These are phyloP conservation scores for Exophiala viscosa DNA, from an alignment of 2,329 filamentous ascomycete genomes.

Conservation along the genomic window DNA sequence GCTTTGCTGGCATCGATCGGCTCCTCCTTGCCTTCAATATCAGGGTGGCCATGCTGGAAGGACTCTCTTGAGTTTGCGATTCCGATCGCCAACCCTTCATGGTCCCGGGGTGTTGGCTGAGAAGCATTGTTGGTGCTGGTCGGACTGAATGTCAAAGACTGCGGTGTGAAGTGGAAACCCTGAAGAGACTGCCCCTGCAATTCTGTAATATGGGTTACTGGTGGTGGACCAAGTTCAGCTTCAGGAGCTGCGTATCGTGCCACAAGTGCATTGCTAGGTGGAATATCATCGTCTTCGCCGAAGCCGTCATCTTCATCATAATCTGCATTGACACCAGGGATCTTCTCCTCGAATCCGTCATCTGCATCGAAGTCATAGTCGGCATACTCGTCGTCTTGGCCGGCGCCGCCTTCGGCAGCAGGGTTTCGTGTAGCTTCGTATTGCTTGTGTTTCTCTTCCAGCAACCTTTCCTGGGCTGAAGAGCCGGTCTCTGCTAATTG, in stretches of 20 bases:
- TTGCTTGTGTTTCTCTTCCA: conserved; percentile 61
- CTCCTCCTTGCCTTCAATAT: conserved; percentile 2
- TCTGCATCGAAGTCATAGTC: conserved; percentile 43
- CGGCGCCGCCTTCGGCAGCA: conserved; percentile 30
- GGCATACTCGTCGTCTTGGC: conserved; percentile 36
- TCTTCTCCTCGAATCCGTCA: conserved; percentile 44
- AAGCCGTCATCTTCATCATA: conserved; percentile 41
- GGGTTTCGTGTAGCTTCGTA: conserved; percentile 45
- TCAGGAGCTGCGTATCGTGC: conserved; percentile 14
- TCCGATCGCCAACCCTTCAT: conserved; percentile 26
- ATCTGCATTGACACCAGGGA: conserved; percentile 48
- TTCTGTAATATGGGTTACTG: conserved; percentile 32
- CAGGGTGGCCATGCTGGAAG: conserved; percentile 1
- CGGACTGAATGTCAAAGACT: conserved; percentile 30
- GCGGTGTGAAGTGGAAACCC: conserved; percentile 29
- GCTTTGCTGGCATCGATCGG: conserved; percentile 8
- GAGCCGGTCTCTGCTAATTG: conserved; percentile 59
- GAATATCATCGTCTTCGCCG: conserved; percentile 19
- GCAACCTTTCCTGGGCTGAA: conserved; percentile 56
- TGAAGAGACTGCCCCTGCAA: conserved; percentile 20
- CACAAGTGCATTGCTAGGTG: conserved; percentile 10
- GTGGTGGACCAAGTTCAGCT: background rate
- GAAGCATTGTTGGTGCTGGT: conserved; percentile 28
- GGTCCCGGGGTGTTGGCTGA: conserved; percentile 30
- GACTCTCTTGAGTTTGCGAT: conserved; percentile 23